These are phyloP conservation scores for Acanthamoeba lenticulata DNA, from an alignment of 208 protist genomes.

Conservation along the genomic window DNA sequence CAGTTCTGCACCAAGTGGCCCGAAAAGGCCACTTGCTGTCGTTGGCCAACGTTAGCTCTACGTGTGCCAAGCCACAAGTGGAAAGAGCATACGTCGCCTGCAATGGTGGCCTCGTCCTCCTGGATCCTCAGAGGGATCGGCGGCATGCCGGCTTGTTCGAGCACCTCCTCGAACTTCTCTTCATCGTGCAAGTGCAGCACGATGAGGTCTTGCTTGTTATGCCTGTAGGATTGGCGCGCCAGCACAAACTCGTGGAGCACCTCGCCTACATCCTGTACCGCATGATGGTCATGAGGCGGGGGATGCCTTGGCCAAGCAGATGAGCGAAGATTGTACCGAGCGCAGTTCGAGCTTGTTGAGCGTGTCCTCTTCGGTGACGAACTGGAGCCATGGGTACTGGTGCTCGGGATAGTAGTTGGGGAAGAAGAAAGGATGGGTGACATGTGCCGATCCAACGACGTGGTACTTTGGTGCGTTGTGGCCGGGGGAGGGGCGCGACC, in stretches of 20 bases:
- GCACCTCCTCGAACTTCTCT: neutral
- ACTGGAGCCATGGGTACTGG: conserved; percentile 59
- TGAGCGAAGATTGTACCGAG: neutral
- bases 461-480: conserved; percentile 23
- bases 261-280: neutral
- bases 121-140: neutral
- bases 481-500: neutral
- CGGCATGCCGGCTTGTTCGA: neutral
- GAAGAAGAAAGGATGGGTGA: conserved; percentile 65
- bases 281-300: neutral
- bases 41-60: neutral
- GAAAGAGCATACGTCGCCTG: neutral
- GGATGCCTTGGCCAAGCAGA: neutral
- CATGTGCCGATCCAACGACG: conserved; percentile 34
- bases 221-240: neutral
- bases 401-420: conserved; percentile 63
- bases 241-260: conserved; percentile 24
- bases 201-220: conserved; percentile 5
- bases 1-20: conserved; percentile 25
- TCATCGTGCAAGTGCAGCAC: conserved; percentile 55
- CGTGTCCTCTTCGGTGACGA: conserved; percentile 39
- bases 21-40: neutral
- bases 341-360: conserved; percentile 57
- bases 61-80: no score
- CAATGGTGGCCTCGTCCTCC: neutral